Percentiles rank a stretch among this genome's conserved stretches.
These are phyloP conservation scores for Dactylellina parvicollis DNA, from an alignment of 2,329 filamentous ascomycete species.

Conservation along the genomic window DNA sequence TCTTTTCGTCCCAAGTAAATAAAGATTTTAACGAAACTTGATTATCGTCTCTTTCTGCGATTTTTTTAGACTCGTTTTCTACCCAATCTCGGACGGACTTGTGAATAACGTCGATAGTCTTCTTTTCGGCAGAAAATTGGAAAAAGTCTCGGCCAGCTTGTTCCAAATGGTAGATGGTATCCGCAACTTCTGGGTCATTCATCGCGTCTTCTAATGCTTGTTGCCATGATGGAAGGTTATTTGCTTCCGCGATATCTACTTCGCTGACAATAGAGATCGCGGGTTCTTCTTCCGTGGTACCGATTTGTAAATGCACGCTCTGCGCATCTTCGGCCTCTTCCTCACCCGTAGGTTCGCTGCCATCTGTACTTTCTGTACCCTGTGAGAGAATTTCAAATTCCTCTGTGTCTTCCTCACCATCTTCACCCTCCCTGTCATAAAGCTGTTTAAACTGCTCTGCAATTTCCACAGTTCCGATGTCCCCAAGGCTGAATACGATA, in stretches of 20 bases:
- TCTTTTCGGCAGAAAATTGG: slow-evolving; percentile 46
- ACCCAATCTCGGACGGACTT: slow-evolving; percentile 53
- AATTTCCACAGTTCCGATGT: slow-evolving; percentile 50
- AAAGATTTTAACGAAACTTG: slow-evolving; percentile 33
- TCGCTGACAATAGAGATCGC: slow-evolving; percentile 30
- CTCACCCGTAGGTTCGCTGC: neutral
- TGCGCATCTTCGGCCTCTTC: neutral
- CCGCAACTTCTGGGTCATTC: slow-evolving; percentile 49
- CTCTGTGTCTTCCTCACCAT: slow-evolving; percentile 10
- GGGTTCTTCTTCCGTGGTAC: slow-evolving; percentile 10
- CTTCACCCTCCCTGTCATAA: slow-evolving; percentile 24
- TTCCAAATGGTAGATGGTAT: slow-evolving; percentile 49
- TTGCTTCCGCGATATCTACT: neutral
- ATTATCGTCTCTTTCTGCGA: slow-evolving; percentile 35
- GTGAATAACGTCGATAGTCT: slow-evolving; percentile 47
- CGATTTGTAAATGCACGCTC: slow-evolving; percentile 1
- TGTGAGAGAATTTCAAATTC: slow-evolving; percentile 28
- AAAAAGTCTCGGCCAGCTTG: slow-evolving; percentile 51
- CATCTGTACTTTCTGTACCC: neutral
- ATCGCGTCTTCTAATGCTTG: slow-evolving; percentile 25
- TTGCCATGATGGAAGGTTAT: slow-evolving; percentile 17
- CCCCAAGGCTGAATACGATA: slow-evolving; percentile 39
- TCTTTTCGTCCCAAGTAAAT: slow-evolving; percentile 48
- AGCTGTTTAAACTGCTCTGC: slow-evolving; percentile 45
- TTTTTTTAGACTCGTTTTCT: slow-evolving; percentile 39